A percentile compares a stretch with the other conserved stretches of the same genome.
These are phyloP conservation scores for Conidiobolus incongruus DNA, from an alignment of 371 early-diverging fungal species.

Conservation along the genomic window DNA sequence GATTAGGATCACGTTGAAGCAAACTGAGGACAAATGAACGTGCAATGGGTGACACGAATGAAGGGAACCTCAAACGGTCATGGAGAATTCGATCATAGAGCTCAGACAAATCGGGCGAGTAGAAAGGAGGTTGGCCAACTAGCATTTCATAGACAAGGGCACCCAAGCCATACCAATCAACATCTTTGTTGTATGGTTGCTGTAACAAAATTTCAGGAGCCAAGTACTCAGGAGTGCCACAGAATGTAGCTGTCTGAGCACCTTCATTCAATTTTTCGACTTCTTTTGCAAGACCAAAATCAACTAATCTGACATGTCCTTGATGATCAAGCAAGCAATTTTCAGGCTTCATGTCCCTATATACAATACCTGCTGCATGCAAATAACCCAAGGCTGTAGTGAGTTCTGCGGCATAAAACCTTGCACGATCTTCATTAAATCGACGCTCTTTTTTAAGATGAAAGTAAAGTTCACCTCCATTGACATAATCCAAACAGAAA, in stretches of 20 bases:
- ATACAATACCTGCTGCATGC: slow-evolving; percentile 34
- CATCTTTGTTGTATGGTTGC: slow-evolving; percentile 28
- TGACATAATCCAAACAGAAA: slow-evolving; percentile 46
- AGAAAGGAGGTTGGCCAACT: slow-evolving; percentile 38
- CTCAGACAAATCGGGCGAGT: slow-evolving; percentile 16
- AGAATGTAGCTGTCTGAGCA: slow-evolving; percentile 28
- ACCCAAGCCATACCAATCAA: slow-evolving; percentile 71
- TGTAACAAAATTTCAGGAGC: slow-evolving; percentile 38
- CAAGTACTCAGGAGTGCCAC: no score
- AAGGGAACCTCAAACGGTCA: slow-evolving; percentile 25
- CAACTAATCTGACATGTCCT: slow-evolving; percentile 48
- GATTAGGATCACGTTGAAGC: slow-evolving; percentile 22
- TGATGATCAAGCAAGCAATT: slow-evolving; percentile 24
- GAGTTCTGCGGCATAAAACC: slow-evolving; percentile 39
- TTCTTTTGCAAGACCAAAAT: slow-evolving; percentile 60
- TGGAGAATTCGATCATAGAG: slow-evolving; percentile 32
- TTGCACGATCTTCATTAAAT: slow-evolving; percentile 25
- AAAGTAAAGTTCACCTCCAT: slow-evolving; percentile 51
- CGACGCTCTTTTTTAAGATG: slow-evolving; percentile 28
- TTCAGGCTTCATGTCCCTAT: slow-evolving; percentile 36
- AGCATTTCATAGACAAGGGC: slow-evolving; percentile 50
- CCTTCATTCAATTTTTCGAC: slow-evolving; percentile 12
- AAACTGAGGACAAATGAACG: slow-evolving; percentile 15
- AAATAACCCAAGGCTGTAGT: slow-evolving; percentile 36
- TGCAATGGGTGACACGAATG: slow-evolving; percentile 10